Evolutionary conservation across 805 yeast genomes (phyloP), one percentile per base, ranked within the genome.

Genomic region (Schwanniomyces yamadae): DNA sequence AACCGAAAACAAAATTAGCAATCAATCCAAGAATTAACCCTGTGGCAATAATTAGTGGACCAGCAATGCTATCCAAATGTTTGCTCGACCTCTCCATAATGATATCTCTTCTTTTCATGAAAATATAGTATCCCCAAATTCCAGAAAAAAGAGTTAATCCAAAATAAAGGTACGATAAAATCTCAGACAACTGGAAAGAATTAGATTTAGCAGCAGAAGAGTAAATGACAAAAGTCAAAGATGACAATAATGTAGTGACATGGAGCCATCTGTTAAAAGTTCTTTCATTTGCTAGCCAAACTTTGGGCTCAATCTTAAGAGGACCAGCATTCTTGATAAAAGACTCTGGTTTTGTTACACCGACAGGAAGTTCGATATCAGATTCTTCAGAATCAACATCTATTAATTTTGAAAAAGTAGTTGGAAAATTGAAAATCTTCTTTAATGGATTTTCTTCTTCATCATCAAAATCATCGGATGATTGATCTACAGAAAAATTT

Each of bases 201-300:
- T 81, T 75, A 0, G 96, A 81, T 19, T 71, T 67, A 43, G 73
- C 69, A 14, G 87, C 84, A 8, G 95, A 82, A 26, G 81, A 77
- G 66, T 86, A 86, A 37, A 93, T 76, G 11, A 93, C 73, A 54
- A 90, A 89, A 0, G 98, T 88, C 50, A 93, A 66, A 0, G 90
- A 81, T 14, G 95, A 80, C 48, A 93, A 72, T 55, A 93, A 68
- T 0, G 95, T 79, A 10, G 95, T 84, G 15, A 91, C 91, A 45
- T 84, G 89, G 46, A 93, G 71, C 99, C 99, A 93, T 61, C 95
- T 78, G 69, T 87, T 83, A 67, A 90, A 91, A 3, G 99, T 93
- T 61, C 99, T 83, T 67, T 93, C 99, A 56, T 93, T 93, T 19
- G 99, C 99, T 45, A 93, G 73, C 97, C 98, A 93, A 10, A 93